Evolutionary conservation across 352 stramenopile species (phyloP).

Genomic region (Phytophthora tentaculata): DNA sequence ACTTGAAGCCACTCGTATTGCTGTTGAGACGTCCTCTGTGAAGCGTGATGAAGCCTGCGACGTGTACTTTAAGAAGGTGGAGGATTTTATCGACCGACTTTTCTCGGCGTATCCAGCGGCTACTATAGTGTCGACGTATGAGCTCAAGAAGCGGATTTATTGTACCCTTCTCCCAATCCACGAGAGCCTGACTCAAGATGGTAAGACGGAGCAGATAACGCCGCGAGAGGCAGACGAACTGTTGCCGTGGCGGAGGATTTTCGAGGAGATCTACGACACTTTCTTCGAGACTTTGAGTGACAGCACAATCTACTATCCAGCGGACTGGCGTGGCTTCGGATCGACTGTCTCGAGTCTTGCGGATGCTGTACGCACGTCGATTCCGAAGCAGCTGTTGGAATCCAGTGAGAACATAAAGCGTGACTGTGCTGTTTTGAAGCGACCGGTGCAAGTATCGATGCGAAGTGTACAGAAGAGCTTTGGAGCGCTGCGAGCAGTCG

Average conservation of each 20-base stretch:
- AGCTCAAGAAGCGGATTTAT: constrained; percentile 74
- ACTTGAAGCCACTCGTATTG: constrained; percentile 40
- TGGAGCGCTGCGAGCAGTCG: constrained; percentile 16
- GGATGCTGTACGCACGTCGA: constrained; percentile 14
- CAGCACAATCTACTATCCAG: constrained; percentile 52
- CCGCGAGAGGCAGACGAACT: constrained; percentile 27
- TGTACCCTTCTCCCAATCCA: constrained; percentile 59
- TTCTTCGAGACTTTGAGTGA: constrained; percentile 68
- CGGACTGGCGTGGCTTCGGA: constrained; percentile 27
- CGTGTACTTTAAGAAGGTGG: constrained; percentile 60
- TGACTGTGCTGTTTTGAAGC: constrained; percentile 10
- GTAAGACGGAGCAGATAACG: constrained; percentile 15
- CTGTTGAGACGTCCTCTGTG: constrained; percentile 23
- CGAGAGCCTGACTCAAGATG: constrained; percentile 36
- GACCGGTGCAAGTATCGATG: constrained; percentile 34
- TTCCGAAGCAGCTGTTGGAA: neutral
- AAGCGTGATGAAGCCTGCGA: constrained; percentile 50
- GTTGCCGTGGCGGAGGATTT: constrained; percentile 65
- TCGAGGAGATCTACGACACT: constrained; percentile 62
- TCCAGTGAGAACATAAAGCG: constrained; percentile 9
- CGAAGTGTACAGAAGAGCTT: constrained; percentile 53
- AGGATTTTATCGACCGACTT: constrained; percentile 59
- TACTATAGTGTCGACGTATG: constrained; percentile 51
- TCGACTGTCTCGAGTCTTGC: constrained; percentile 17
- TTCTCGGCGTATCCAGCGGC: constrained; percentile 41